Base-by-base conservation (phyloP, 345 rosid genomes). In the Murraya koenigii region DNA sequence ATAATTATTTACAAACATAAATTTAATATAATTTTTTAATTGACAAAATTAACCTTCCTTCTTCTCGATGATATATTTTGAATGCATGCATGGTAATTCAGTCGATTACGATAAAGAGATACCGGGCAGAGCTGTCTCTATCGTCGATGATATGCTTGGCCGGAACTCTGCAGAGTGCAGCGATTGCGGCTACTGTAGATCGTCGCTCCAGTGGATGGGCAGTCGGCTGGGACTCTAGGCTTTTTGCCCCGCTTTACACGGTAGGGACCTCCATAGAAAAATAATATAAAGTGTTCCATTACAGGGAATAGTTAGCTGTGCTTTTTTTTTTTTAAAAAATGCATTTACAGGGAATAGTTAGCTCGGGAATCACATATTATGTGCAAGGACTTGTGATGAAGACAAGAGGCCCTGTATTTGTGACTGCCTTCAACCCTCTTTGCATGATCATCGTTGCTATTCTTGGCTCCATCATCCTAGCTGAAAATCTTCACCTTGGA, bases 361-460 rank as follows among this genome's bases (percentile, higher is more conserved):
- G 91, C 76, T 93, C 93, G 2, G 97, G 97, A 8, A 73, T 94
- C 20, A 83, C 95, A 0, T 91, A 91, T 70, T 89, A 94, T 44
- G 91, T 91, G 58, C 94, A 92, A 92, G 94, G 97, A 0, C 75
- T 86, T 23, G 97, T 92, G 74, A 84, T 91, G 93, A 89, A 83
- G 77, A 84, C 88, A 7, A 90, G 91, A 84, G 95, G 94, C 1
- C 95, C 91, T 0, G 97, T 90, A 7, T 94, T 91, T 30, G 94
- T 90, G 13, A 93, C 97, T 13, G 93, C 90, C 8, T 93, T 94
- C 77, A 92, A 91, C 80, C 96, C 96, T 69, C 85, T 92, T 0
- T 89, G 97, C 84, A 92, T 89, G 98, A 82, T 93, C 81, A 81
- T 89, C 22, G 95, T 88, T 17, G 85, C 93, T 36, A 64, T 77